Evolutionary conservation across 2,329 filamentous ascomycete genomes (phyloP).

Genomic region (Aspergillus brasiliensis): DNA sequence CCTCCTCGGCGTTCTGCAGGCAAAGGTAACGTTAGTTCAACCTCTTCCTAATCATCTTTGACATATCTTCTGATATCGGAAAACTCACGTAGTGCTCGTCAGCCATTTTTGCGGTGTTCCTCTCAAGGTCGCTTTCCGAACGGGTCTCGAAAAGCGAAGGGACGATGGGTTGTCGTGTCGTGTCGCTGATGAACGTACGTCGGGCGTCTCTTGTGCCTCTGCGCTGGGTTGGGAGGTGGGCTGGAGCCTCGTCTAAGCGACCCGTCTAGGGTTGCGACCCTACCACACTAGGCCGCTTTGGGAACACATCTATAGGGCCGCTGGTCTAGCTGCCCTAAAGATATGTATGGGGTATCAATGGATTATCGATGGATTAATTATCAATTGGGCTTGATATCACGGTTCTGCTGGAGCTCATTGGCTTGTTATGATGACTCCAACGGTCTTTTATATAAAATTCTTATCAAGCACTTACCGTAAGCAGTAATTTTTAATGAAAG

Average conservation of each 20-base stretch:
- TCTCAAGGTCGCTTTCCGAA: conserved; percentile 49
- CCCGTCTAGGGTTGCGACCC: conserved; percentile 42
- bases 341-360: conserved; percentile 1
- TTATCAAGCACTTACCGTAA: not conserved
- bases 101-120: conserved; percentile 71
- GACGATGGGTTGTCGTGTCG: conserved; percentile 41
- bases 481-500: not conserved
- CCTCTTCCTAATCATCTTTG: not conserved
- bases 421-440: not conserved
- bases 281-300: conserved; percentile 35
- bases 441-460: not conserved
- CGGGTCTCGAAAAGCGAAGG: conserved; percentile 50
- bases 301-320: conserved; percentile 17
- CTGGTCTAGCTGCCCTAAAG: conserved; percentile 13
- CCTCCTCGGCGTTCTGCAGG: conserved; percentile 88
- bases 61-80: not conserved
- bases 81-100: conserved; percentile 82
- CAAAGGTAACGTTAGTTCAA: conserved; percentile 41
- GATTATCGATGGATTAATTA: too few species aligned
- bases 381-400: not conserved
- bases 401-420: not conserved
- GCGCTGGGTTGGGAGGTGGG: conserved; percentile 38
- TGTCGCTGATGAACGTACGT: conserved; percentile 39
- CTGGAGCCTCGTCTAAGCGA: conserved; percentile 47
- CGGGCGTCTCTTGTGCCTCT: conserved; percentile 31